Base-by-base conservation (phyloP, 371 early-diverging fungal genomes). In the Mucor indicus region DNA sequence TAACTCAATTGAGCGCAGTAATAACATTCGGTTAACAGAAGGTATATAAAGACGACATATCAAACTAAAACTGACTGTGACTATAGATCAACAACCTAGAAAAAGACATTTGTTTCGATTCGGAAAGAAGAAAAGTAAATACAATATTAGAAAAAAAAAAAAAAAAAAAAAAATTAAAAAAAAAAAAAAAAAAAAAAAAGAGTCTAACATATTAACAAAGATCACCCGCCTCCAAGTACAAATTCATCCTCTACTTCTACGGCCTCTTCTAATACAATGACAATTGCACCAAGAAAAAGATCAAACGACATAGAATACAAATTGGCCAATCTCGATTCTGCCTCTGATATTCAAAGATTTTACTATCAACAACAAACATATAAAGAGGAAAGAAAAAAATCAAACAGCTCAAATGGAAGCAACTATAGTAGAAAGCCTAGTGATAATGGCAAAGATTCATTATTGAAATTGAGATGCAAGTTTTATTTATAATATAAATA, bases 111-210 rank as follows among this genome's bases (percentile, higher is more conserved):
- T 66, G 21, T 55, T 63, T 38, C 48, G 72, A 27, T 59, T 72
- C 25, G 60, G 61, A 23, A 69, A 61, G 49, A 65, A 64, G 44
- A 72, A 72, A 48, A 58, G 73, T 69, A n/a, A n/a, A n/a, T n/a
- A n/a, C n/a, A n/a, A n/a, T n/a, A n/a, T n/a, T n/a, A n/a, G n/a
- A n/a, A n/a, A n/a, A n/a, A n/a, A n/a, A n/a, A n/a, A n/a, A n/a
- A n/a, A n/a, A n/a, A n/a, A n/a, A n/a, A n/a, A n/a, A n/a, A n/a
- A 55, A 55, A 54, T 11, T 27, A 7, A 5, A 27, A n/a, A n/a
- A n/a, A n/a, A n/a, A n/a, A n/a, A n/a, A n/a, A n/a, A n/a, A n/a
- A n/a, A n/a, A n/a, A n/a, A n/a, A n/a, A n/a, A n/a, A n/a, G n/a
- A n/a, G n/a, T n/a, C n/a, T n/a, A n/a, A n/a, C n/a, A 17, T 15